Evolutionary conservation across 2,329 filamentous ascomycete genomes (phyloP), one percentile per base, ranked within the genome.

Genomic region (Talaromyces sp.): DNA sequence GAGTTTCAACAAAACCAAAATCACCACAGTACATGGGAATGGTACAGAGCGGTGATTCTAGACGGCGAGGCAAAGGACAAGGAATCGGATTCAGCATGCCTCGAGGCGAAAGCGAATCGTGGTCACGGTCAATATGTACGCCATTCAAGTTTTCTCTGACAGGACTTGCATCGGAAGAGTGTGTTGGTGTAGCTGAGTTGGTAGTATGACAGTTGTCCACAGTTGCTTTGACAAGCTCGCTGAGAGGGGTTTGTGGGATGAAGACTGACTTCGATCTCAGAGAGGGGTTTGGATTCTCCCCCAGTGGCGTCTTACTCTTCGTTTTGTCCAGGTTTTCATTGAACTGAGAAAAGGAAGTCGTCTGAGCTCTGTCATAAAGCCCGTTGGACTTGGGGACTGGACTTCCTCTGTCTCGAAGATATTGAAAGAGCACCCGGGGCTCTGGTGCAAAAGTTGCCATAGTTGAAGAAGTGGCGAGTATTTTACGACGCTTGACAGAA

Each of bases 21-120:
- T 59, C 61, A 27, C 59, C 61, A 56, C 69, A 65, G 58, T 69
- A 74, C 9, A 73, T 65, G 2, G 72, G 71, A 28, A 73, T 62
- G 8, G 65, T 71, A 8, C 58, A 64, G 9, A 73, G 61, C 3
- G 69, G 72, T 2, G 70, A 71, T 55, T 61, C 18, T 4, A 62
- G 58, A 31, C 55, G 56, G 4, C 5, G 12, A 42, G 30, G 56
- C 27, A 59, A 53, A 18, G 42, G 34, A 8, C 34, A 34, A 47
- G 55, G 34, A 28, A 27, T 53, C 12, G 28, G 4, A 18, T 47
- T 47, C 4, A 31, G 3, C 30, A 31, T 31, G 50, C 12, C 28
- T 30, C 27, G 16, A 53, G 16, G 5, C 14, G 30, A 30, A 16
- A 53, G 50, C 8, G 9, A 16, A 31, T 31, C 18, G 14, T 30